phyloP scores from a whole-genome alignment of 768 basidiomycete species.

The Termitomyces sp. region DNA sequence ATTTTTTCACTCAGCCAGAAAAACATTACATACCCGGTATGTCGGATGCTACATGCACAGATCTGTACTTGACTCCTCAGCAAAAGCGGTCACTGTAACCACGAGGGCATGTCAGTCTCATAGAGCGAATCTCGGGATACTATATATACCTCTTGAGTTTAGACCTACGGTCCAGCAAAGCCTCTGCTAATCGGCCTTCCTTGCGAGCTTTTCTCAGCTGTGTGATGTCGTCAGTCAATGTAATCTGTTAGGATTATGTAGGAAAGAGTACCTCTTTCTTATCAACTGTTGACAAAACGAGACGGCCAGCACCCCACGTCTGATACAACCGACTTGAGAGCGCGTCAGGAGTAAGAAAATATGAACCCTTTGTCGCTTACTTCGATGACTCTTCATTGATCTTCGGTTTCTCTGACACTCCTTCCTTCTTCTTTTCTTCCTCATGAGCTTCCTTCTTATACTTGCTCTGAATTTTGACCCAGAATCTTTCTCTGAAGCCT shows the following conservation, averaged over 20 bases:
- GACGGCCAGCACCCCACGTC: conserved; percentile 79
- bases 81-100: conserved; percentile 44
- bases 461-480: conserved; percentile 85
- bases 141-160: conserved; percentile 72
- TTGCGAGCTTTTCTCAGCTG: conserved; percentile 76
- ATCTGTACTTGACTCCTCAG: conserved; percentile 20
- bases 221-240: conserved; percentile 19
- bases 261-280: conserved; percentile 56
- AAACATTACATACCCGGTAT: neutral
- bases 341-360: conserved; percentile 1
- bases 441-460: conserved; percentile 81
- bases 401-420: conserved; percentile 38
- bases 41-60: neutral
- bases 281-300: conserved; percentile 63
- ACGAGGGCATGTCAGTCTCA: neutral
- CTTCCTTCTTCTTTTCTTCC: conserved; percentile 70
- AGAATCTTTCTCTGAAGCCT: conserved; percentile 82
- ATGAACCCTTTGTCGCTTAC: conserved; percentile 35
- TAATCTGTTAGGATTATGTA: neutral
- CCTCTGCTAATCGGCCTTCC: conserved; percentile 77
- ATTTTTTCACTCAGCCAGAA: neutral
- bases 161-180: conserved; percentile 69
- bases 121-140: neutral
- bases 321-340: conserved; percentile 60
- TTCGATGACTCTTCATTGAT: conserved; percentile 74